These are phyloP conservation scores for Penicillium soppii DNA, from an alignment of 495 filamentous ascomycete species.

Conservation along the genomic window DNA sequence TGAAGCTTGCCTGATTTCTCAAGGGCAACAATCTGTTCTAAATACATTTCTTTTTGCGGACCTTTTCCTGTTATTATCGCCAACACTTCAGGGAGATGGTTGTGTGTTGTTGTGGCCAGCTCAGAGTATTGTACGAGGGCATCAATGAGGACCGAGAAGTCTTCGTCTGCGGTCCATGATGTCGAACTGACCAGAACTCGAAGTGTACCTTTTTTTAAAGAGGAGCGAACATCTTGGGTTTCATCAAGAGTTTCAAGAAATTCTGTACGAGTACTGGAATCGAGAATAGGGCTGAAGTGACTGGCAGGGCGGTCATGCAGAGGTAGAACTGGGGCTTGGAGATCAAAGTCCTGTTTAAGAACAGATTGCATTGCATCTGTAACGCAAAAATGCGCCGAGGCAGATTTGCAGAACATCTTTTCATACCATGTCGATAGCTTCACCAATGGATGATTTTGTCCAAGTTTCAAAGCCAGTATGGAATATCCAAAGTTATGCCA, in stretches of 20 bases:
- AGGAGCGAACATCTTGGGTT: slow-evolving; percentile 52
- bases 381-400: slow-evolving; percentile 78
- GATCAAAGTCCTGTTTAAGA: slow-evolving; percentile 61
- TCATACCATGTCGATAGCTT: slow-evolving; percentile 75
- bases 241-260: slow-evolving; percentile 64
- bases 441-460: slow-evolving; percentile 70
- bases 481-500: slow-evolving; percentile 99
- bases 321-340: slow-evolving; percentile 62
- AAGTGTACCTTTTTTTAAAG: slow-evolving; percentile 54
- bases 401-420: slow-evolving; percentile 61
- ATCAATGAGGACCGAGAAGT: slow-evolving; percentile 86
- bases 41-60: slow-evolving; percentile 75
- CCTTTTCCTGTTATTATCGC: slow-evolving; percentile 94
- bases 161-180: slow-evolving; percentile 96
- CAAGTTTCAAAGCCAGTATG: slow-evolving; percentile 74
- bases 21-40: slow-evolving; percentile 59
- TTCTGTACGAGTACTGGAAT: slow-evolving; percentile 39
- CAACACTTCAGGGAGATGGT: slow-evolving; percentile 60
- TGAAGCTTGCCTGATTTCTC: slow-evolving; percentile 57
- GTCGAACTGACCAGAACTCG: slow-evolving; percentile 84
- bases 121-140: slow-evolving; percentile 73
- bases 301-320: slow-evolving; percentile 86
- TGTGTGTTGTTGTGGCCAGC: slow-evolving; percentile 32
- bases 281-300: slow-evolving; percentile 71
- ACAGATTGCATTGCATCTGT: slow-evolving; percentile 82